These are phyloP conservation scores for Coemansia sp. DNA, from an alignment of 192 early-diverging fungal species.

Conservation along the genomic window DNA sequence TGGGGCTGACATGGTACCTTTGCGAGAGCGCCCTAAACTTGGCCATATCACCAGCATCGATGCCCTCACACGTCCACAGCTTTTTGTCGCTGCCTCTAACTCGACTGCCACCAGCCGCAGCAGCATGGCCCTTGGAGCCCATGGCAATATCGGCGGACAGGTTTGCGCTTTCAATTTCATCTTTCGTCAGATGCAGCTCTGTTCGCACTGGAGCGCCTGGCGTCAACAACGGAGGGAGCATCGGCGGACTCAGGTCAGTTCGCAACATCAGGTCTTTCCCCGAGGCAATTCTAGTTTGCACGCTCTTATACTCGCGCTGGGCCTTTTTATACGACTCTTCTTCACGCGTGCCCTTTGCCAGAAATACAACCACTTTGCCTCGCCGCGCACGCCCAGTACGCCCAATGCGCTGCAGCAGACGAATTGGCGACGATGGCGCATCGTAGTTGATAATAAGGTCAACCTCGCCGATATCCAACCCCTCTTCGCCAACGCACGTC, in stretches of 20 bases:
- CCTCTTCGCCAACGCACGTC: conserved; percentile 93
- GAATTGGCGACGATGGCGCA: conserved; percentile 49
- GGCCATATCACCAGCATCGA: conserved; percentile 17
- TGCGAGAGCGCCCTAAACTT: conserved; percentile 21
- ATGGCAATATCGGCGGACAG: not conserved
- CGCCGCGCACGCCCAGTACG: conserved; percentile 51
- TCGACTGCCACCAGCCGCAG: not conserved
- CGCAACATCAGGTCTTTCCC: conserved; percentile 37
- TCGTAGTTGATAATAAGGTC: conserved; percentile 93
- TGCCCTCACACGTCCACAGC: conserved; percentile 7
- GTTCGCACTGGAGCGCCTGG: conserved; percentile 20
- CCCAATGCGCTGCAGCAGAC: conserved; percentile 52
- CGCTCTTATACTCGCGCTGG: conserved; percentile 51
- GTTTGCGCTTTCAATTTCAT: conserved; percentile 14
- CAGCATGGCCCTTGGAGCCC: conserved; percentile 5
- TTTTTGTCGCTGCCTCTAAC: not conserved
- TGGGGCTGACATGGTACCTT: conserved; percentile 22
- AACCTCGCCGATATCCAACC: conserved; percentile 93
- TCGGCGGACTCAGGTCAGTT: conserved; percentile 45
- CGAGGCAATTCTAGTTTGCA: conserved; percentile 42
- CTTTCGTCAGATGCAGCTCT: conserved; percentile 32
- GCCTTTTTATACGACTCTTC: conserved; percentile 52
- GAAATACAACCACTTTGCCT: conserved; percentile 48
- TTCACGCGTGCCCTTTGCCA: conserved; percentile 50
- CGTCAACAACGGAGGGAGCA: conserved; percentile 40